Evolutionary conservation across 257 asterid genomes (phyloP), one percentile per base, ranked within the genome.

Genomic region (Lithospermum erythrorhizon): DNA sequence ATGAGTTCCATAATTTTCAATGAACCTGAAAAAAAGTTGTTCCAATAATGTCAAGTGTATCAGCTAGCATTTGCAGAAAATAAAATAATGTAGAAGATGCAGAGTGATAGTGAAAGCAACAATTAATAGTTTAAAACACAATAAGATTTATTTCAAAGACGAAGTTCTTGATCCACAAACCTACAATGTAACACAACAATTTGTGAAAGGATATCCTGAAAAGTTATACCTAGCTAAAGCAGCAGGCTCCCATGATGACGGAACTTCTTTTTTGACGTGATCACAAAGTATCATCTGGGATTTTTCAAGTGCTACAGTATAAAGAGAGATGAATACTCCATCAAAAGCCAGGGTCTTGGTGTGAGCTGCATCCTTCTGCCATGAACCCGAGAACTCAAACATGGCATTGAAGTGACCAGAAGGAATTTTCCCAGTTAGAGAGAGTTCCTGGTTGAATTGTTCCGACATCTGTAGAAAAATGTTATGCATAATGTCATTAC

Each of bases 291-390:
- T 82, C 85, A 85, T 78, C 64, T 93, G 98, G 58, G 97, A 86
- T 80, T 93, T 93, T 67, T 93, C 98, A 16, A 93, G 81, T 29
- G 98, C 98, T 70, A 93, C 84, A 9, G 94, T 75, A 68, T 93
- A 93, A 23, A 93, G 68, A 21, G 94, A 84, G 68, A 93, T 82
- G 75, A 86, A 86, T 72, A 89, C 79, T 67, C 98, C 98, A 73
- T 93, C 98, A 68, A 88, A 93, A 61, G 95, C 90, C 52, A 93
- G 98, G 52, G 87, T 65, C 74, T 83, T 82, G 22, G 97, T 84
- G 76, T 72, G 70, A 29, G 98, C 90, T 30, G 98, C 97, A 52
- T 93, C 98, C 76, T 84, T 89, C 77, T 86, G 98, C 98, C 98
- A 93, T 65, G 95, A 79, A 65, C 95, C 87, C 61, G 98, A 84